Percentiles rank a stretch among this genome's conserved stretches.
Evolutionary conservation across 495 filamentous ascomycete species (phyloP).

Genomic region (Rusavskia elegans): DNA sequence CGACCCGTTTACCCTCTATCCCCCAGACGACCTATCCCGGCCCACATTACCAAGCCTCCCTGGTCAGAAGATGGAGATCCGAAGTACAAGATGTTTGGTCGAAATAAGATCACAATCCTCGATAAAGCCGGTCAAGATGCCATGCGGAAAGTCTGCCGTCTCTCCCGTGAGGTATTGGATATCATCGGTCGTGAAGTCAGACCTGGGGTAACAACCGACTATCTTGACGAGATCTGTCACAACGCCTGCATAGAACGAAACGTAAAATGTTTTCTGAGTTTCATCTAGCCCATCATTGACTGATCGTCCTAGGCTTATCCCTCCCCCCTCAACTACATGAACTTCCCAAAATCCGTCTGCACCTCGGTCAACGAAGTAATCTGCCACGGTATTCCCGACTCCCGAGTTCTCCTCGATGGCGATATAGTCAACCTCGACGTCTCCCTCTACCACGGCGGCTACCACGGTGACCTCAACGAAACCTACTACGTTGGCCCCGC

Average conservation of each 20-base stretch:
- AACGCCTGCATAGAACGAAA: conserved; percentile 88
- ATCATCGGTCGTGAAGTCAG: conserved; percentile 64
- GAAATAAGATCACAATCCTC: conserved; percentile 68
- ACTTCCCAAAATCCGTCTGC: conserved; percentile 96
- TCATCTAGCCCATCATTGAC: neutral
- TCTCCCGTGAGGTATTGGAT: conserved; percentile 87
- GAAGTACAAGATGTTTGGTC: conserved; percentile 46
- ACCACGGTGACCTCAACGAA: conserved; percentile 81
- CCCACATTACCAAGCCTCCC: conserved; percentile 67
- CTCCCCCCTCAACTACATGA: conserved; percentile 86
- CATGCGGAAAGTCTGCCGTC: conserved; percentile 84
- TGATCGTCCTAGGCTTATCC: conserved; percentile 59
- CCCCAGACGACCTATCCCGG: conserved; percentile 53
- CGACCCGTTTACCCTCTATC: conserved; percentile 87
- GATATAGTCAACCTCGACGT: conserved; percentile 88
- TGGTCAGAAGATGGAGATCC: conserved; percentile 76
- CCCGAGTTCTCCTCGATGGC: conserved; percentile 60
- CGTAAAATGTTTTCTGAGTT: conserved; percentile 30
- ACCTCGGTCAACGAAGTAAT: conserved; percentile 94
- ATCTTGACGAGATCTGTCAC: conserved; percentile 92
- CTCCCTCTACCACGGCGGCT: conserved; percentile 72
- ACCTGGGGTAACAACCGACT: conserved; percentile 89
- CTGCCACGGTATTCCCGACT: conserved; percentile 82
- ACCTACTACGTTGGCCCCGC: conserved; percentile 81
- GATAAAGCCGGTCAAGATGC: conserved; percentile 63